phyloP scores from a whole-genome alignment of 176 grass and related monocot species.

The Aegilops tauschii region DNA sequence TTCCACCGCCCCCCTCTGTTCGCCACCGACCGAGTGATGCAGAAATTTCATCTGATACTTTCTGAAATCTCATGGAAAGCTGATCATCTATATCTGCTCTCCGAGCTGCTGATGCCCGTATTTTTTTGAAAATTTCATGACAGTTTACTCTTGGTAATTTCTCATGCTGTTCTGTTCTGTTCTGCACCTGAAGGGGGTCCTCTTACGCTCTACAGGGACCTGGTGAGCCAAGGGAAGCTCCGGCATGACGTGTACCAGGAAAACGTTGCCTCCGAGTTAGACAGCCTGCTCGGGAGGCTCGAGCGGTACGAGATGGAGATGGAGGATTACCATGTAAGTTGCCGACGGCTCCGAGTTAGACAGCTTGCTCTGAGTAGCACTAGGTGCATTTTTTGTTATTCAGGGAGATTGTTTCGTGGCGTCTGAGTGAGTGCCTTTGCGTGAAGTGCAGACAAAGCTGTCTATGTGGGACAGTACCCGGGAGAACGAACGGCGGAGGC shows the following conservation, averaged over 20 bases:
- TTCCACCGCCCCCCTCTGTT: not conserved
- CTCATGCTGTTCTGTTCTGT: conserved; percentile 24
- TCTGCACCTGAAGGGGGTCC: conserved; percentile 61
- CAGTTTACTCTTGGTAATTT: not conserved
- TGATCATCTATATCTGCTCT: not conserved
- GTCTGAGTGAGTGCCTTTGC: not conserved
- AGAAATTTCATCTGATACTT: not conserved
- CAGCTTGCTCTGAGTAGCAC: no score
- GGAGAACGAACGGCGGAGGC: conserved; percentile 62
- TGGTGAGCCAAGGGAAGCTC: conserved; percentile 63
- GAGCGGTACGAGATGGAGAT: conserved; percentile 82
- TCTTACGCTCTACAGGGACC: conserved; percentile 54
- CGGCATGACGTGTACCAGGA: conserved; percentile 73
- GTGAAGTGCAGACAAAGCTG: conserved; percentile 52
- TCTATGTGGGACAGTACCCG: conserved; percentile 70
- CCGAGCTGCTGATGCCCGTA: not conserved
- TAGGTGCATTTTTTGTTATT: not conserved
- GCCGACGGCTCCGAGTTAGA: not conserved
- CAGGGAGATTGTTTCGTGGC: not conserved
- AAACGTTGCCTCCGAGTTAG: conserved; percentile 65
- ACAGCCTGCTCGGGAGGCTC: conserved; percentile 61
- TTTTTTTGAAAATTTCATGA: not conserved
- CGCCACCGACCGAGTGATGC: not conserved
- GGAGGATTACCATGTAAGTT: conserved; percentile 94
- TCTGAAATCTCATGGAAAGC: not conserved